These are phyloP conservation scores for Colletotrichum tropicicola DNA, from an alignment of 2,329 filamentous ascomycete species.

Conservation along the genomic window DNA sequence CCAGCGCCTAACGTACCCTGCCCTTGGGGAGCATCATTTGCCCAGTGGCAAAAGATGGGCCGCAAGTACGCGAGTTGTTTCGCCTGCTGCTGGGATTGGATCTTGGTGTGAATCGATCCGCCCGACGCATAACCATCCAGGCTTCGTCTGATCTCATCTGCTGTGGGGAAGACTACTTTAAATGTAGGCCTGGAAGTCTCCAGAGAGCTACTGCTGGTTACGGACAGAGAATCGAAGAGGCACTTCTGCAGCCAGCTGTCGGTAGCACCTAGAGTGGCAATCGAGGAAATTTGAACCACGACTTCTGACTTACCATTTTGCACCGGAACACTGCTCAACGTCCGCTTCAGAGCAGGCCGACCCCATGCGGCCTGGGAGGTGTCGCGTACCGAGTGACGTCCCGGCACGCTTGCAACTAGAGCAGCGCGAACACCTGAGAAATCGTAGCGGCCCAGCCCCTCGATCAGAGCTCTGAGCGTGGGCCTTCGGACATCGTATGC, in stretches of 20 bases:
- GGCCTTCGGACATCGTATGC: conserved; percentile 70
- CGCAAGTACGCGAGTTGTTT: conserved; percentile 79
- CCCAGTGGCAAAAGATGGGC: conserved; percentile 80
- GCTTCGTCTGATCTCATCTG: conserved; percentile 79
- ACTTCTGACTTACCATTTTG: conserved; percentile 54
- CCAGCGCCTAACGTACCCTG: conserved; percentile 34
- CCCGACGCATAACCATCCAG: conserved; percentile 83
- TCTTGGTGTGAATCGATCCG: conserved; percentile 83
- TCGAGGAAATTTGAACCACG: conserved; percentile 78
- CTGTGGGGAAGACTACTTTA: conserved; percentile 83
- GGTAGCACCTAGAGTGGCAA: conserved; percentile 78
- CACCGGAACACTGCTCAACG: conserved; percentile 64
- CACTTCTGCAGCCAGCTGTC: conserved; percentile 77
- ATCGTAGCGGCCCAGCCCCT: conserved; percentile 69
- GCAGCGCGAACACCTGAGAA: conserved; percentile 76
- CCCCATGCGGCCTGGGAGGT: conserved; percentile 73
- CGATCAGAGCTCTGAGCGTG: conserved; percentile 63
- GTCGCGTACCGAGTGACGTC: conserved; percentile 63
- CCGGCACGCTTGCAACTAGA: conserved; percentile 82
- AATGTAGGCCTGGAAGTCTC: conserved; percentile 56
- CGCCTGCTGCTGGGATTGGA: conserved; percentile 72
- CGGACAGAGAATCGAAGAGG: conserved; percentile 61
- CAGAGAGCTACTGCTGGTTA: conserved; percentile 36
- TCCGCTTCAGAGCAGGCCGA: conserved; percentile 73
- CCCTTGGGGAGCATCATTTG: conserved; percentile 61